These are phyloP conservation scores for Haplographium delicatum DNA, from an alignment of 495 filamentous ascomycete genomes.

Conservation along the genomic window DNA sequence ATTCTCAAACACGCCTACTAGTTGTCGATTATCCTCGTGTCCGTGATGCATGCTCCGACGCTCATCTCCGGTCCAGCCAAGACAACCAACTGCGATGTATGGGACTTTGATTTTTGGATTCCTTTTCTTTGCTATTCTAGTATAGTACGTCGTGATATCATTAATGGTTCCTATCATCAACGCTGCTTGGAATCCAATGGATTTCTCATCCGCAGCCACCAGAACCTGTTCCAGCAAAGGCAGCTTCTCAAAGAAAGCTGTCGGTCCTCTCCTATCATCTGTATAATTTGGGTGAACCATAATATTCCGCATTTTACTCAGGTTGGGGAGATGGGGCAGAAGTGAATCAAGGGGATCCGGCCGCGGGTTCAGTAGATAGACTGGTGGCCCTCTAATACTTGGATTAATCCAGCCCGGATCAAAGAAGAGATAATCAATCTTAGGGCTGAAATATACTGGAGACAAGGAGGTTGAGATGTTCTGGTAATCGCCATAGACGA, in stretches of 20 bases:
- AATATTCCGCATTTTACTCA: constrained; percentile 12
- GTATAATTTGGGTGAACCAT: constrained; percentile 24
- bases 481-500: constrained; percentile 18
- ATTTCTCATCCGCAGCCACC: constrained; percentile 22
- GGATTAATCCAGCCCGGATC: constrained; percentile 15
- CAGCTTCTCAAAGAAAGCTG: constrained; percentile 7
- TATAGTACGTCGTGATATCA: constrained; percentile 18
- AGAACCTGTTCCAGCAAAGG: constrained; percentile 4
- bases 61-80: constrained; percentile 19
- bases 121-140: neutral
- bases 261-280: constrained; percentile 8
- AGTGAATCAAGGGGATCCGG: constrained; percentile 15
- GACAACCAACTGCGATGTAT: constrained; percentile 19
- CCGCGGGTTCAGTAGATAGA: too few species aligned
- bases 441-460: constrained; percentile 15
- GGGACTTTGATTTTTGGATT: constrained; percentile 8
- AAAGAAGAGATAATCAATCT: constrained; percentile 18
- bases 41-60: constrained; percentile 9
- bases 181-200: constrained; percentile 17
- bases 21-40: constrained; percentile 12
- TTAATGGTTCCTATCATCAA: constrained; percentile 17
- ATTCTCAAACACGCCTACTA: constrained; percentile 17
- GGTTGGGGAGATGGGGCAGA: constrained; percentile 6
- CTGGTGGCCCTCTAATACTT: too few species aligned
- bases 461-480: neutral